Evolutionary conservation across 2,329 filamentous ascomycete species (phyloP), one percentile per base, ranked within the genome.

Genomic region (Huntiella abstrusa): DNA sequence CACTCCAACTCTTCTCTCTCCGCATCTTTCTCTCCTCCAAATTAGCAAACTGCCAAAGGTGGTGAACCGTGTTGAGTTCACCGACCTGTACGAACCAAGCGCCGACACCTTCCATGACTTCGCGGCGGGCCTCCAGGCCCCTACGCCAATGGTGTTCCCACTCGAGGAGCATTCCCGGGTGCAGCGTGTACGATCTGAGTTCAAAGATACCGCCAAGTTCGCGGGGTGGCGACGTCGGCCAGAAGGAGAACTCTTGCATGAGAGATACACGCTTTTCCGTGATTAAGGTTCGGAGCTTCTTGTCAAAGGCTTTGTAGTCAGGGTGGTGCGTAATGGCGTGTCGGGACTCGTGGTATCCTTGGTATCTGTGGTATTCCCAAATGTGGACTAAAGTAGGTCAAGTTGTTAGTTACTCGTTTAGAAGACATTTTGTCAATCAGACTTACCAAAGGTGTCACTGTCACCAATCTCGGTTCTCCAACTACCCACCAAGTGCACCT

Each of bases 211-310:
- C 91, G 47, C 91, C 91, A 1, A 98, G 75, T 56, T 84, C 71
- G 50, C 91, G 84, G 0, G 91, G 91, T 4, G 87, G 73, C 0
- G 85, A 88, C 3, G 91, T 98, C 1, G 91, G 91, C 91, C 91
- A 98, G 72, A 98, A 98, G 33, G 87, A 94, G 65, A 98, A 98
- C 63, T 98, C 91, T 62, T 98, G 91, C 91, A 98, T 98, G 44
- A 98, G 72, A 0, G 87, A 95, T 4, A 80, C 82, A 54, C 79
- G 77, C 68, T 94, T 96, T 52, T 75, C 75, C 49, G 70, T 77
- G 58, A 98, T 88, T 51, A 96, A 68, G n/a, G 67, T 70, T 63
- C 86, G 87, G 45, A 98, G 78, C 64, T 88, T 83, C 52, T 67
- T 67, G 59, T 94, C 84, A 59, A 95, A 95, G 7, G 74, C 80